These are phyloP conservation scores for Mangifera indica DNA, from an alignment of 345 rosid genomes.

Conservation along the genomic window DNA sequence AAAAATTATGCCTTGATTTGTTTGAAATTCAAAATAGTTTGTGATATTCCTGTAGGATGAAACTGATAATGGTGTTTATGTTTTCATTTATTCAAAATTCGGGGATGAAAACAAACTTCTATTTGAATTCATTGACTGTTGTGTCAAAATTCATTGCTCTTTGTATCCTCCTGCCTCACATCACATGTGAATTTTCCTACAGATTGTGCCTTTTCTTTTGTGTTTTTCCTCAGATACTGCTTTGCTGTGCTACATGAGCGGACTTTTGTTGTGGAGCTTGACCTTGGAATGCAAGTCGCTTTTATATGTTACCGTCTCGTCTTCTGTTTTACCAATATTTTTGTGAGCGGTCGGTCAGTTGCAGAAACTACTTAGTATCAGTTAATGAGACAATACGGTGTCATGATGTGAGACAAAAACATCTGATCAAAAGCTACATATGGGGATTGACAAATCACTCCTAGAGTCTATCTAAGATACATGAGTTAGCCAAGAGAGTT, in stretches of 20 bases:
- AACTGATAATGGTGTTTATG: background rate
- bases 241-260: conserved; percentile 47
- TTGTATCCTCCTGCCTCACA: background rate
- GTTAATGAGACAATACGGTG: conserved; percentile 19
- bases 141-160: no score
- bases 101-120: background rate
- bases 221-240: conserved; percentile 39
- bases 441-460: background rate
- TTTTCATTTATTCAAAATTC: background rate
- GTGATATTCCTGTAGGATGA: background rate
- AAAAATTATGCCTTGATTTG: background rate
- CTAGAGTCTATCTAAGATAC: conserved; percentile 1
- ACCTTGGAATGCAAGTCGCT: background rate
- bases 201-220: background rate
- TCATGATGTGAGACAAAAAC: background rate
- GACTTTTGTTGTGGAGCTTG: conserved; percentile 68
- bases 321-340: conserved; percentile 5
- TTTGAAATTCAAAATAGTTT: background rate
- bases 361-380: conserved; percentile 43
- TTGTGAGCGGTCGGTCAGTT: conserved; percentile 40
- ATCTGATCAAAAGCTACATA: background rate
- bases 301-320: background rate
- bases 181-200: background rate
- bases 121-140: background rate
- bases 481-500: background rate